Evolutionary conservation across 164 flowering plant species (phyloP).

Genomic region (Macadamia integrifolia): DNA sequence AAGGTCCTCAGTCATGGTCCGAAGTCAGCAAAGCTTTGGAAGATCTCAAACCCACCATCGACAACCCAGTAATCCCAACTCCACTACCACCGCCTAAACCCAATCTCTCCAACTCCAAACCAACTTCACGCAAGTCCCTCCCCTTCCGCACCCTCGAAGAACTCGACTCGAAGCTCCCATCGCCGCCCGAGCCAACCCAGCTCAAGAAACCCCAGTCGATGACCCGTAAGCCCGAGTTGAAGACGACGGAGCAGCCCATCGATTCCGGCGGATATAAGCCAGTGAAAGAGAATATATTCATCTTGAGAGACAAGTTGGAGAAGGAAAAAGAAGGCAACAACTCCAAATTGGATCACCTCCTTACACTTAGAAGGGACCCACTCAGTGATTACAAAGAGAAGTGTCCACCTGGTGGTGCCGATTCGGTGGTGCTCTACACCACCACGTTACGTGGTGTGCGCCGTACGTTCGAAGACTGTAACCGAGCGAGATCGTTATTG

Average conservation of each 20-base stretch:
- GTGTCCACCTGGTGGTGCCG: conserved; percentile 77
- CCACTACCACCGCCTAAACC: conserved; percentile 4
- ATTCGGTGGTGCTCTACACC: conserved; percentile 70
- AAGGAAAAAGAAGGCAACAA: conserved; percentile 43
- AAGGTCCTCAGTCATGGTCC: conserved; percentile 71
- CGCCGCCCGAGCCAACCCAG: conserved; percentile 16
- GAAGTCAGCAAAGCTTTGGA: conserved; percentile 82
- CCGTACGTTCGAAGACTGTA: conserved; percentile 77
- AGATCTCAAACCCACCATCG: conserved; percentile 55
- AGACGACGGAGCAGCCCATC: neutral
- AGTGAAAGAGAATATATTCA: conserved; percentile 60
- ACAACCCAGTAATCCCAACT: neutral
- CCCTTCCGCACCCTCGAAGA: conserved; percentile 83
- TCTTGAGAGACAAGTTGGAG: conserved; percentile 54
- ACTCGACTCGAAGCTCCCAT: conserved; percentile 42
- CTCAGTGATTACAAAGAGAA: conserved; percentile 60
- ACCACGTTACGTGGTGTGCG: conserved; percentile 89
- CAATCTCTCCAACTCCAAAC: conserved; percentile 2
- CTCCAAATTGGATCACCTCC: conserved; percentile 8
- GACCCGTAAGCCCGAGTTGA: conserved; percentile 10
- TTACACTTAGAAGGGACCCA: conserved; percentile 43
- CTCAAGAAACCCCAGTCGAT: conserved; percentile 21
- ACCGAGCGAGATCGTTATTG: conserved; percentile 35
- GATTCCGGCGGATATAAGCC: conserved; percentile 22
- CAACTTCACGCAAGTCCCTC: conserved; percentile 27